These are phyloP conservation scores for Artemisia annua DNA, from an alignment of 129 eudicot genomes.

Conservation along the genomic window DNA sequence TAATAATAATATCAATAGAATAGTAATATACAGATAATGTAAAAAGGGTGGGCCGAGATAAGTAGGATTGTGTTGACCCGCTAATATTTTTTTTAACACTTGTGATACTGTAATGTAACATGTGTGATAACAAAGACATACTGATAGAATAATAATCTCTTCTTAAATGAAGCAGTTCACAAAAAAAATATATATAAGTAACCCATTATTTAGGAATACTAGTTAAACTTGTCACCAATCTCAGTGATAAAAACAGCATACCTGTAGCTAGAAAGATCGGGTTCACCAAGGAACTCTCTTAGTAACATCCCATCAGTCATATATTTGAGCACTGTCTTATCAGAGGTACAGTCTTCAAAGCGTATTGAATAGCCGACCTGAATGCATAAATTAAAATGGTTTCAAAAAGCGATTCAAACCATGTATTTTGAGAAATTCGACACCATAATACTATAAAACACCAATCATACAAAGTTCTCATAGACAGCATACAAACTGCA, in stretches of 20 bases:
- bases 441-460: too few relatives aligned
- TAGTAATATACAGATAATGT: background rate
- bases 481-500: too few relatives aligned
- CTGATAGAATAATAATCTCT: background rate
- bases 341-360: constrained; percentile 57
- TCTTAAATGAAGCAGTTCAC: background rate
- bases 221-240: background rate
- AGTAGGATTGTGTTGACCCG: background rate
- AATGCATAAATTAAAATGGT: constrained; percentile 17
- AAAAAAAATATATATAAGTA: too few relatives aligned
- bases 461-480: too few relatives aligned
- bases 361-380: constrained; percentile 53
- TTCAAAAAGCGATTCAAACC: background rate
- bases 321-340: constrained; percentile 48
- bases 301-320: constrained; percentile 63
- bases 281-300: constrained; percentile 52
- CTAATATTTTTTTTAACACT: background rate
- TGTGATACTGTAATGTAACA: background rate
- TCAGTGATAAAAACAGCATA: background rate
- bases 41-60: background rate
- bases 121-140: background rate
- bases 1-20: background rate
- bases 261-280: constrained; percentile 52
- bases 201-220: background rate
- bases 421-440: too few relatives aligned